Evolutionary conservation across 345 rosid genomes (phyloP).

Genomic region (Populus davidiana): DNA sequence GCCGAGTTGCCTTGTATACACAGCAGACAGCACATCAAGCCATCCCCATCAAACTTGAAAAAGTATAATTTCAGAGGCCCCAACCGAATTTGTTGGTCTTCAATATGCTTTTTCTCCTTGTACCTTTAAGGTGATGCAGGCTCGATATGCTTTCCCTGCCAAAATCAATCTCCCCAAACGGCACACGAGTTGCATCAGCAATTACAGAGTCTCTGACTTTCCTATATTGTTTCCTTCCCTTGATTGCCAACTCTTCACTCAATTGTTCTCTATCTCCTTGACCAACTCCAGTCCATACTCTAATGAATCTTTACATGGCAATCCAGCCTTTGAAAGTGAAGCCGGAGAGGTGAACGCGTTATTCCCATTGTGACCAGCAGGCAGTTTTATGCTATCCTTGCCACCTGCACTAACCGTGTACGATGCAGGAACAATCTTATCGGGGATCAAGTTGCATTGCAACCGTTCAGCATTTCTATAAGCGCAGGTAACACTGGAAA

Average conservation of each 20-base stretch:
- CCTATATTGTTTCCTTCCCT: not conserved
- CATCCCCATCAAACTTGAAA: too few species aligned
- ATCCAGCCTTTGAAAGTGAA: conserved; percentile 17
- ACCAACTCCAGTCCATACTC: conserved; percentile 20
- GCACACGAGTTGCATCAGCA: not conserved
- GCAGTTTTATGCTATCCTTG: not conserved
- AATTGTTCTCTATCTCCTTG: conserved; percentile 13
- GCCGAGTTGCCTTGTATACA: too few species aligned
- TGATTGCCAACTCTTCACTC: conserved; percentile 17
- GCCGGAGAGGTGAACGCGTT: conserved; percentile 23
- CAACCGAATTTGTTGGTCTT: too few species aligned
- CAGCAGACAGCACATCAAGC: too few species aligned
- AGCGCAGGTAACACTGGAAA: conserved; percentile 14
- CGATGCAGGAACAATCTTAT: conserved; percentile 1
- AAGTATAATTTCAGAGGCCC: too few species aligned
- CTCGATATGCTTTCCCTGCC: conserved; percentile 15
- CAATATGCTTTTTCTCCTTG: too few species aligned
- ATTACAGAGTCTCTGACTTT: not conserved
- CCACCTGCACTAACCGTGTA: not conserved
- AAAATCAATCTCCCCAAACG: conserved; percentile 8
- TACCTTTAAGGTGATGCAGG: too few species aligned
- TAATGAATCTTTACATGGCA: conserved; percentile 17
- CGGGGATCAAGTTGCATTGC: conserved; percentile 3
- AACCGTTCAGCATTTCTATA: conserved; percentile 20
- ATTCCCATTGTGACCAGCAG: conserved; percentile 36